Conservation (phyloP, 106 monocot genomes). For the Dendrobium catenatum region DNA sequence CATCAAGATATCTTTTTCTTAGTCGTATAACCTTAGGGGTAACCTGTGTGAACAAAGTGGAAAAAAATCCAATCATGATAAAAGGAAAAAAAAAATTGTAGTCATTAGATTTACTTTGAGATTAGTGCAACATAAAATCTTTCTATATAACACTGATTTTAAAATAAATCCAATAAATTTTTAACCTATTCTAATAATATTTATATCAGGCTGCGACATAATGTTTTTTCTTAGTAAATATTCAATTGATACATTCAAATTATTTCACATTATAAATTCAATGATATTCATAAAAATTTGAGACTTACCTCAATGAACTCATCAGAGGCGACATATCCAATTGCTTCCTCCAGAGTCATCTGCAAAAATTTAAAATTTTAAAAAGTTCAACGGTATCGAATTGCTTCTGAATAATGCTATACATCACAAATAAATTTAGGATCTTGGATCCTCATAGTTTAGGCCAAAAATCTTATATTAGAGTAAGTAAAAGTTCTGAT, state of each 20-base stretch:
- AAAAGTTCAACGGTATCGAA: not conserved
- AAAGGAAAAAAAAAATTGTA: too few relatives aligned
- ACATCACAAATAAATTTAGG: too few relatives aligned
- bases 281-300: not conserved
- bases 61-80: not conserved
- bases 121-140: too few relatives aligned
- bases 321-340: constrained; percentile 93
- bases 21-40: constrained; percentile 81
- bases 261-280: not conserved
- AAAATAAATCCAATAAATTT: too few relatives aligned
- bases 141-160: too few relatives aligned
- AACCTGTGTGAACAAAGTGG: constrained; percentile 33
- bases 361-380: constrained; percentile 26
- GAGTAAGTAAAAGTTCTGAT: too few relatives aligned
- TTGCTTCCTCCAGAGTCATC: constrained; percentile 93
- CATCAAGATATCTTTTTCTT: constrained; percentile 81
- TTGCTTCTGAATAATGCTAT: too few relatives aligned
- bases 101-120: too few relatives aligned
- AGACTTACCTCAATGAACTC: constrained; percentile 85
- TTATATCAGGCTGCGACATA: too few relatives aligned
- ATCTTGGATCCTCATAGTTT: too few relatives aligned
- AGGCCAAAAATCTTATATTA: too few relatives aligned
- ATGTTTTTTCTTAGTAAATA: not conserved
- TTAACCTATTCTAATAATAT: too few relatives aligned
- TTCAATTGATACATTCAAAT: not conserved